Evolutionary conservation across 768 basidiomycete genomes (phyloP).

Genomic region (Pulveroboletus sp.): DNA sequence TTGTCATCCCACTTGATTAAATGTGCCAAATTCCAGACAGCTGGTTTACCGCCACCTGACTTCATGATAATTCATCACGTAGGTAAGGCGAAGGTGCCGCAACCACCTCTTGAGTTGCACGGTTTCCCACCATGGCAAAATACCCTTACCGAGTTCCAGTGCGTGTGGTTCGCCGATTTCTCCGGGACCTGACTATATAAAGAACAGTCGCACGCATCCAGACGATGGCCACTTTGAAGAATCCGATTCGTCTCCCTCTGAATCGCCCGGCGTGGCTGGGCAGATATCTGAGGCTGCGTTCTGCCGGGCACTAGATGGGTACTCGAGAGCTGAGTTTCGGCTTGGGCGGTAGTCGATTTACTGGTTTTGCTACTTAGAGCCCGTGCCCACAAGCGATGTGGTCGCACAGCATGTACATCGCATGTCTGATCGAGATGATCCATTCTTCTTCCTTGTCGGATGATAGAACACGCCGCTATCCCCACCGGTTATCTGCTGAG

Average conservation of each 20-base stretch:
- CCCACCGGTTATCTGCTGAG: too few species aligned
- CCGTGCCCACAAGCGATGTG: not conserved
- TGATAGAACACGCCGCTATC: too few species aligned
- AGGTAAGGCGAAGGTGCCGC: constrained; percentile 34
- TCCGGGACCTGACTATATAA: constrained; percentile 2
- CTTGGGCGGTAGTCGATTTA: constrained; percentile 57
- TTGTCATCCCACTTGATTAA: not conserved
- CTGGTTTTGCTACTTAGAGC: constrained; percentile 2
- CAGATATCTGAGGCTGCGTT: constrained; percentile 56
- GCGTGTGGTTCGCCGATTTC: constrained; percentile 25
- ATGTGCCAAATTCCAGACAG: constrained; percentile 38
- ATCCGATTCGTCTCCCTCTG: not conserved
- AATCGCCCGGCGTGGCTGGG: constrained; percentile 1
- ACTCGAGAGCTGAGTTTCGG: constrained; percentile 71
- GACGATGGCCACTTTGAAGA: constrained; percentile 11
- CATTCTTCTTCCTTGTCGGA: too few species aligned
- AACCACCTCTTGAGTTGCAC: constrained; percentile 58
- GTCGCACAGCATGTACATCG: not conserved
- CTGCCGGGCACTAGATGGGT: constrained; percentile 71
- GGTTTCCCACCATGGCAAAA: constrained; percentile 87
- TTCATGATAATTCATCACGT: constrained; percentile 73
- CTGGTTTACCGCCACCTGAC: constrained; percentile 65
- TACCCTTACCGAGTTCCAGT: constrained; percentile 80
- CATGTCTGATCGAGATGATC: not conserved
- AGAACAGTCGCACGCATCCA: constrained; percentile 20